Evolutionary conservation across 2,329 filamentous ascomycete species (phyloP).

Genomic region (Arthroderma sp.): DNA sequence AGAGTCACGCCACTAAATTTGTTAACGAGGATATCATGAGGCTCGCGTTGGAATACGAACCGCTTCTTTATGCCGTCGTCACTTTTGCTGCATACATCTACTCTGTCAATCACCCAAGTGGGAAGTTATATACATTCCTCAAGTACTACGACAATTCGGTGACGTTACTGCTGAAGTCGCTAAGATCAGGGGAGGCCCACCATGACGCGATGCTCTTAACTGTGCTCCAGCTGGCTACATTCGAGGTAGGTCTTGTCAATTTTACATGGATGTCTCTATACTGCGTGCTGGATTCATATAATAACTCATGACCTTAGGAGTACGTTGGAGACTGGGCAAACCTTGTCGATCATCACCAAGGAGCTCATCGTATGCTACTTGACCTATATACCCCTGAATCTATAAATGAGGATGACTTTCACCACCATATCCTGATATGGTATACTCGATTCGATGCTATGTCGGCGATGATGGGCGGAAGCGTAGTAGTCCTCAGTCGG

Average conservation of each 20-base stretch:
- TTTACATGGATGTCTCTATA: background rate
- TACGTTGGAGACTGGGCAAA: conserved; percentile 94
- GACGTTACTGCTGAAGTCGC: conserved; percentile 55
- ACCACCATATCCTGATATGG: conserved; percentile 70
- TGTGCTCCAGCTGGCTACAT: conserved; percentile 80
- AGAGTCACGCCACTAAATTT: conserved; percentile 58
- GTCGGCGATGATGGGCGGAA: conserved; percentile 68
- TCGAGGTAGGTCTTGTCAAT: conserved; percentile 53
- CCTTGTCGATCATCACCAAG: conserved; percentile 80
- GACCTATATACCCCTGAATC: conserved; percentile 66
- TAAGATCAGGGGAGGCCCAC: conserved; percentile 58
- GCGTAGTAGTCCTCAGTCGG: conserved; percentile 56
- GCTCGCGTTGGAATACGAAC: conserved; percentile 62
- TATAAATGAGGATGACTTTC: conserved; percentile 55
- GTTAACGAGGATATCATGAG: conserved; percentile 58
- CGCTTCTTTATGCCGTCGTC: conserved; percentile 72
- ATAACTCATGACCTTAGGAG: conserved; percentile 44
- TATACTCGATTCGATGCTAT: conserved; percentile 81
- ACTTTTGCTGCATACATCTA: conserved; percentile 83
- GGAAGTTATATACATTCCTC: conserved; percentile 68
- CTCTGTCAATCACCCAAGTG: conserved; percentile 55
- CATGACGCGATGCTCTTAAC: conserved; percentile 66
- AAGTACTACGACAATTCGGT: conserved; percentile 86
- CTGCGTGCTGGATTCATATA: conserved; percentile 8
- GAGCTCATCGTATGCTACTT: conserved; percentile 68